Base-by-base conservation (phyloP, 768 basidiomycete genomes). In the Boletus sp. region DNA sequence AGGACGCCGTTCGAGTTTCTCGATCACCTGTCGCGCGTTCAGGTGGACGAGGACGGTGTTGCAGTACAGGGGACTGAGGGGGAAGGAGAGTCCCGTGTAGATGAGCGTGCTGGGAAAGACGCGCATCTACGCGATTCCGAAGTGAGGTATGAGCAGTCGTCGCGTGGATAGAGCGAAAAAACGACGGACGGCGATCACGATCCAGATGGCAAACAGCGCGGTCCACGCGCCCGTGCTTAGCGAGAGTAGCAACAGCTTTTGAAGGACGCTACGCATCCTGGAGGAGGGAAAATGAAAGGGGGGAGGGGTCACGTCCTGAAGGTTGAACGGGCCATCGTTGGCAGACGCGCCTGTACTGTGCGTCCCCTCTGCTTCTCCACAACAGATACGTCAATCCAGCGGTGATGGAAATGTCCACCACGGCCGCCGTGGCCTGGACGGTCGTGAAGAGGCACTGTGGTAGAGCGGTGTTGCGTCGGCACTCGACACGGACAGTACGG, bases 41-140 rank as follows among this genome's bases (percentile, higher is more conserved):
- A 72, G 44, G 50, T 65, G 73, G 15, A 61, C 63, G 47, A 72
- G 65, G 19, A 73, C 56, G 17, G 67, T 69, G 43, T 66, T 72
- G 35, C 67, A 65, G 35, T 70, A 72, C 7, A 73, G 47, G 1
- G 70, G 65, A 49, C 70, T 66, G 23, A 69, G 51, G 4, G 69
- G 63, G 19, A 67, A 70, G 46, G 69, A 66, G 37, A 72, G 39
- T 10, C 45, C 53, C 29, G 33, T 48, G 8, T 68, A 66, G 32
- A 65, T 43, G 17, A 55, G 46, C 17, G 63, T 65, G 11, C 51
- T 37, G 2, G 58, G 54, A 23, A 63, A 51, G 2, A 7, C 27
- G 25, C 60, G 41, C 47, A 64, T 55, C 61, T 62, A 21, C 6
- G n/a, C 3, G 14, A 29, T n/a, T n/a, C n/a, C n/a, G n/a, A n/a